Base-by-base conservation (phyloP, 106 monocot genomes). In the Dendrobium nobile region DNA sequence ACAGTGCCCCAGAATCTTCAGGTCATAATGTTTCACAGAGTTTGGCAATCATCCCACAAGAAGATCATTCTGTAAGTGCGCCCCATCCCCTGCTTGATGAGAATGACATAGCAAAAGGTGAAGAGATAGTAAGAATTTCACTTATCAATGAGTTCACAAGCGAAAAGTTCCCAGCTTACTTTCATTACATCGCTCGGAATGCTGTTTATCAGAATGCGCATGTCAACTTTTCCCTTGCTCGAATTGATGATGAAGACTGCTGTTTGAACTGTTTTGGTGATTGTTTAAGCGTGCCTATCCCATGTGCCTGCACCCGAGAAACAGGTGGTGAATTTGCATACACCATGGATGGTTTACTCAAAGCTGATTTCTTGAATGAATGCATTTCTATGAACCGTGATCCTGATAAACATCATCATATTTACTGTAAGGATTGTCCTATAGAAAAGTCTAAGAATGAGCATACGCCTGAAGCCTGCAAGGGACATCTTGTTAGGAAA, bases 321-420 rank as follows among this genome's bases (percentile, higher is more conserved):
- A 99, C 95, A 42, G 91, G 92, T 31, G 98, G 95, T n/a, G 89
- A 88, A 54, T 99, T 80, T 90, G 98, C 89, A 0, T 99, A 99
- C 80, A 88, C 90, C 45, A 47, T 7, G 4, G 88, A 91, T 72
- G 92, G 98, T 9, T 41, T 91, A 54, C 45, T 98, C 18, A 91
- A 86, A 73, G 82, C 85, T 26, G 84, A 85, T 31, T 95, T 98
- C 85, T 59, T 98, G 61, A 89, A 93, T 80, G 87, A 85, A 8
- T 95, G 85, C 64, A 87, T 93, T 27, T 88, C 85, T 19, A 86
- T 85, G 80, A 59, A 79, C 22, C 79, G 47, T 24, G 55, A 82
- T 54, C 89, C 94, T 24, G 80, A 83, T 22, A 87, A 89, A 44
- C 77, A 87, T n/a, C 89, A 70, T 70, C 70, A 65, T 17, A 59